Percentiles rank a stretch among this genome's conserved stretches.
Evolutionary conservation across 1,284 basidiomycete genomes (phyloP).

Genomic region (Leucoagaricus sp.): DNA sequence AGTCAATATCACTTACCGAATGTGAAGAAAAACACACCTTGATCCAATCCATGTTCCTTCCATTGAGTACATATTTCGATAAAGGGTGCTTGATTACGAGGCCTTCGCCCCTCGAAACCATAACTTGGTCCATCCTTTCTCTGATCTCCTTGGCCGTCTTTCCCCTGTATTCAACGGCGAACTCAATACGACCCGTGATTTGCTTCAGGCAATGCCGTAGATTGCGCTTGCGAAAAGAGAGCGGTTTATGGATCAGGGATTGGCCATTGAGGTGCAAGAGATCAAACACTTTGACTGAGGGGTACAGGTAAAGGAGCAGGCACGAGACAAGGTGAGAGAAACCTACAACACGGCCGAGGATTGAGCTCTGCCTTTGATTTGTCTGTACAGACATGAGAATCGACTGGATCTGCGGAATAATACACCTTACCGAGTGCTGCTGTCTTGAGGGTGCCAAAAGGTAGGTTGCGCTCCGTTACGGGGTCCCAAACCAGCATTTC

Average conservation of each 20-base stretch:
- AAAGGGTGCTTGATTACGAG: constrained; percentile 86
- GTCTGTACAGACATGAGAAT: constrained; percentile 41
- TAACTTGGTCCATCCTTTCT: constrained; percentile 75
- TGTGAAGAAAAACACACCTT: constrained; percentile 51
- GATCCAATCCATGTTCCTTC: constrained; percentile 88
- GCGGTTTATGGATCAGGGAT: constrained; percentile 64
- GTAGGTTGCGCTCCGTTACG: constrained; percentile 78
- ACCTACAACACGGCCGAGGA: constrained; percentile 87
- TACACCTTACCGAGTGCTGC: constrained; percentile 70
- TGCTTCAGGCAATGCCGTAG: constrained; percentile 61
- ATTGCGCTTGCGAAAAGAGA: constrained; percentile 71
- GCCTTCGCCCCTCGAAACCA: constrained; percentile 86
- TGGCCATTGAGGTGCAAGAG: constrained; percentile 83
- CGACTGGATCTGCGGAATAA: neutral
- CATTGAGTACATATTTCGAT: constrained; percentile 81
- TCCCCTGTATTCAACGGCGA: constrained; percentile 70
- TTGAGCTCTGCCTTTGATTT: constrained; percentile 68
- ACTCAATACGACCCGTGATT: constrained; percentile 79
- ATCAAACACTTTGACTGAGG: constrained; percentile 91
- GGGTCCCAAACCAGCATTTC: constrained; percentile 99
- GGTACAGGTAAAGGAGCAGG: constrained; percentile 2
- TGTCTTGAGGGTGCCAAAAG: constrained; percentile 91
- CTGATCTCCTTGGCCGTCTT: constrained; percentile 81
- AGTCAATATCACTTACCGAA: constrained; percentile 8
- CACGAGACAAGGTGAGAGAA: constrained; percentile 6